A percentile compares a stretch with the other conserved stretches of the same genome.
Conservation (phyloP, 768 basidiomycete genomes). For the Phaeolepiota aurea region DNA sequence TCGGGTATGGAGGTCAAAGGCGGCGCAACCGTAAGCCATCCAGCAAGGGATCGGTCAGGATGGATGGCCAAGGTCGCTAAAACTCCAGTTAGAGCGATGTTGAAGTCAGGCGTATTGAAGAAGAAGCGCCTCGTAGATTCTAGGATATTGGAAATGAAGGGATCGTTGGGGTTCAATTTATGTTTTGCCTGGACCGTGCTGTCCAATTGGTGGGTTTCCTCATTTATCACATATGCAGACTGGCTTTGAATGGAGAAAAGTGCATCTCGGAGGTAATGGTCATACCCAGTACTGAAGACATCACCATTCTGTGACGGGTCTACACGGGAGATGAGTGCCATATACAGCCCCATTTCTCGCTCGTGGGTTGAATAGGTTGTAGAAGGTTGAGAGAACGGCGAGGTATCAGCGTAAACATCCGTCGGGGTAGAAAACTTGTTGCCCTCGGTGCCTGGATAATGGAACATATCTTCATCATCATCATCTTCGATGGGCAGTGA, state of each 20-base stretch:
- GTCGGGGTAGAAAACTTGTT: no score
- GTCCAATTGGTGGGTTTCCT: slow-evolving; percentile 18
- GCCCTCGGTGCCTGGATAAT: slow-evolving; percentile 14
- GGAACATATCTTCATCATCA: slow-evolving; percentile 18
- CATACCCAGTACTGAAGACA: slow-evolving; percentile 78
- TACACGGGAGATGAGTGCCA: slow-evolving; percentile 68
- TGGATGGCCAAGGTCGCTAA: slow-evolving; percentile 77
- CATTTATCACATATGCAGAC: slow-evolving; percentile 38
- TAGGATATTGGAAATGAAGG: slow-evolving; percentile 62
- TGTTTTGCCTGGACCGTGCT: slow-evolving; percentile 46
- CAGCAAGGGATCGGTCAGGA: slow-evolving; percentile 77
- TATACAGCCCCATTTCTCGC: slow-evolving; percentile 76
- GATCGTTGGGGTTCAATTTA: slow-evolving; percentile 70
- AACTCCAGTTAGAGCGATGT: slow-evolving; percentile 81
- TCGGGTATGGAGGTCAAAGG: slow-evolving; percentile 21
- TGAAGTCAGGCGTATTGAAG: slow-evolving; percentile 76
- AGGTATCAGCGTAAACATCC: slow-evolving; percentile 7
- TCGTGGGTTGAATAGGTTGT: slow-evolving; percentile 77
- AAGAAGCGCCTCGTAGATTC: slow-evolving; percentile 74
- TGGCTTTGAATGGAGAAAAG: slow-evolving; percentile 60
- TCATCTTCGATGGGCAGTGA: slow-evolving; percentile 26
- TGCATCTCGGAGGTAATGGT: slow-evolving; percentile 77
- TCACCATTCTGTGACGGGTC: slow-evolving; percentile 63
- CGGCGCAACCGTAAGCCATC: slow-evolving; percentile 75
- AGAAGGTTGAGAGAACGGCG: slow-evolving; percentile 52